phyloP scores from a whole-genome alignment of 2,329 filamentous ascomycete genomes.

The Leptographium flavum region DNA sequence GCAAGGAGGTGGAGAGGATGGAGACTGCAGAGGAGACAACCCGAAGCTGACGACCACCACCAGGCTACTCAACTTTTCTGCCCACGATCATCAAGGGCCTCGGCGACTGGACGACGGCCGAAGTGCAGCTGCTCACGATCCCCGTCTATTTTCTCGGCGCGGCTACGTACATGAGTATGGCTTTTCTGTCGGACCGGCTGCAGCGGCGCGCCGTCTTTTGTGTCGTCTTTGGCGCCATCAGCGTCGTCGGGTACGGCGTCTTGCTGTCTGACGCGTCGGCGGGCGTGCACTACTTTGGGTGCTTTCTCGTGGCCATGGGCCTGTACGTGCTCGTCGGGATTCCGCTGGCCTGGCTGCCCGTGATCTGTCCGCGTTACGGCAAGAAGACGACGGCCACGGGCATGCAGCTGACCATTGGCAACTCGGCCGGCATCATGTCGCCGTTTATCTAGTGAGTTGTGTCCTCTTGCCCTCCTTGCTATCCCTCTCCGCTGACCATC shows the following conservation, averaged over 20 bases:
- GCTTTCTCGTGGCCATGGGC: constrained; percentile 61
- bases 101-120: constrained; percentile 44
- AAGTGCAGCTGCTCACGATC: constrained; percentile 64
- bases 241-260: constrained; percentile 54
- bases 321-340: constrained; percentile 48
- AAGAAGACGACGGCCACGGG: constrained; percentile 38
- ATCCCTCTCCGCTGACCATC: background rate
- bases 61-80: constrained; percentile 61
- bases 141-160: constrained; percentile 65
- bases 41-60: background rate
- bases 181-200: constrained; percentile 51
- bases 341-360: constrained; percentile 44
- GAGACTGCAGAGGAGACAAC: constrained; percentile 9
- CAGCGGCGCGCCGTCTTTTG: constrained; percentile 53
- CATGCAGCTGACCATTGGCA: constrained; percentile 9
- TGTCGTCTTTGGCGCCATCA: constrained; percentile 46
- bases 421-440: constrained; percentile 32
- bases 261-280: constrained; percentile 45
- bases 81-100: constrained; percentile 65
- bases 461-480: too few species aligned
- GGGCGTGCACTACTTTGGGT: constrained; percentile 59
- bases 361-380: constrained; percentile 59
- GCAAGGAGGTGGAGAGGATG: background rate
- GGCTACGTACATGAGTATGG: constrained; percentile 50
- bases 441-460: constrained; percentile 43